Conservation (phyloP, 2,329 filamentous ascomycete species). For the Fusarium armeniacum region DNA sequence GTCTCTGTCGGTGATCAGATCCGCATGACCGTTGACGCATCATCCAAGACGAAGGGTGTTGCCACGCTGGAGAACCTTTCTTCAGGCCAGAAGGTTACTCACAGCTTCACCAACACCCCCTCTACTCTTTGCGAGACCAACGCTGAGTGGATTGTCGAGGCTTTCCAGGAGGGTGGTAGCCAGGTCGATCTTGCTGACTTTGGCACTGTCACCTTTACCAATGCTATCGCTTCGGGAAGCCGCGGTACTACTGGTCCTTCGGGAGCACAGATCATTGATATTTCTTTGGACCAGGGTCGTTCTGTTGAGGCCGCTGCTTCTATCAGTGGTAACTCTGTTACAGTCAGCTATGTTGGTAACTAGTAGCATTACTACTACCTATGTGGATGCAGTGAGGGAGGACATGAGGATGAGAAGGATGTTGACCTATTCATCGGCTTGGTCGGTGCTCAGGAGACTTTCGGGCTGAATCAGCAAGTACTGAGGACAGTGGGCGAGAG, state of each 20-base stretch:
- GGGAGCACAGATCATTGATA: slow-evolving; percentile 17
- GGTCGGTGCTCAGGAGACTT: too few relatives aligned
- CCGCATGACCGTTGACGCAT: slow-evolving; percentile 43
- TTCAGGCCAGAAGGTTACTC: slow-evolving; percentile 65
- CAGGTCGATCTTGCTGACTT: slow-evolving; percentile 52
- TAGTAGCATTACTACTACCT: too few relatives aligned
- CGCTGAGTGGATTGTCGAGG: slow-evolving; percentile 74
- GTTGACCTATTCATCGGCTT: too few relatives aligned
- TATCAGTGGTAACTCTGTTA: slow-evolving; percentile 14
- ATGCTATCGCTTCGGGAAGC: slow-evolving; percentile 5
- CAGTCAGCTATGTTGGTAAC: slow-evolving; percentile 7
- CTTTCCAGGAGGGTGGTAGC: slow-evolving; percentile 48
- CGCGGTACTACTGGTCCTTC: slow-evolving; percentile 12
- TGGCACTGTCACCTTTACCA: slow-evolving; percentile 31
- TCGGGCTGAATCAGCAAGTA: too few relatives aligned
- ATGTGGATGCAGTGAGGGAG: too few relatives aligned
- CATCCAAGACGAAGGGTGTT: slow-evolving; percentile 16
- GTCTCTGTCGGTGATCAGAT: slow-evolving; percentile 52
- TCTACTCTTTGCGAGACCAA: slow-evolving; percentile 66
- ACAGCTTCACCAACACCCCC: slow-evolving; percentile 63
- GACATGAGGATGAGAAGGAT: too few relatives aligned
- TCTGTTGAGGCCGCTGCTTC: slow-evolving; percentile 17
- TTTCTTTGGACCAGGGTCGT: not conserved
- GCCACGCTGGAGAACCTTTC: slow-evolving; percentile 61
- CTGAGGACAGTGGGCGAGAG: too few relatives aligned